Base-by-base conservation (phyloP, 495 filamentous ascomycete species). In the Podospora pseudocomata region DNA sequence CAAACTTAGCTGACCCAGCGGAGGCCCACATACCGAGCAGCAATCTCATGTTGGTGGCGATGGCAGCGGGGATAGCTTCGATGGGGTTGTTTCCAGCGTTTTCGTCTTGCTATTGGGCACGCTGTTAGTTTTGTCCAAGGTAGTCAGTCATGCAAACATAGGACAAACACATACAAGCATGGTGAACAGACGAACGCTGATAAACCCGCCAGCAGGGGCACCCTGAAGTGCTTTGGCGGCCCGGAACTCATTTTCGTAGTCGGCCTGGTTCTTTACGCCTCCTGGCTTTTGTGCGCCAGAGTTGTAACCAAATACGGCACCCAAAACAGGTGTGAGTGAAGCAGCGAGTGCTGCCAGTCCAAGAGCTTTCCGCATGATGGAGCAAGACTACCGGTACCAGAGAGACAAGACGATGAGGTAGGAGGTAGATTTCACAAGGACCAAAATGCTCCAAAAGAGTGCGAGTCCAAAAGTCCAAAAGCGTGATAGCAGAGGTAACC, bases 11-110 rank as follows among this genome's bases (percentile, higher is more conserved):
- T 68, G 86, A 81, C 54, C 88, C 90, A 49, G 85, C 89, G 3
- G 91, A 93, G 16, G 85, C 85, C 91, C 91, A 96, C 49, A 96
- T 77, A 71, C 90, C 91, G 23, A 96, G 86, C 5, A 96, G 86
- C 11, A 96, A 85, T 19, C 84, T 78, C 0, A 90, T 93, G 67
- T 90, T 81, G 64, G 88, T 86, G 65, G 82, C 83, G 74, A 96
- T 90, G 74, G 93, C 93, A 49, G 89, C 91, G 59, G 90, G 91
- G 72, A 97, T 94, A 72, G 89, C 89, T 15, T 79, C 77, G 71
- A 90, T 87, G 65, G 85, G 83, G 53, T 80, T 79, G 77, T 86
- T 88, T 65, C 39, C 39, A 13, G 86, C 84, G 63, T 86, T 79
- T 71, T 82, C 76, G 15, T 64, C 78, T 82, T 83, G 80, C 80